Evolutionary conservation across 305 asterid species (phyloP).

Genomic region (Solanum aculeatissimum): DNA sequence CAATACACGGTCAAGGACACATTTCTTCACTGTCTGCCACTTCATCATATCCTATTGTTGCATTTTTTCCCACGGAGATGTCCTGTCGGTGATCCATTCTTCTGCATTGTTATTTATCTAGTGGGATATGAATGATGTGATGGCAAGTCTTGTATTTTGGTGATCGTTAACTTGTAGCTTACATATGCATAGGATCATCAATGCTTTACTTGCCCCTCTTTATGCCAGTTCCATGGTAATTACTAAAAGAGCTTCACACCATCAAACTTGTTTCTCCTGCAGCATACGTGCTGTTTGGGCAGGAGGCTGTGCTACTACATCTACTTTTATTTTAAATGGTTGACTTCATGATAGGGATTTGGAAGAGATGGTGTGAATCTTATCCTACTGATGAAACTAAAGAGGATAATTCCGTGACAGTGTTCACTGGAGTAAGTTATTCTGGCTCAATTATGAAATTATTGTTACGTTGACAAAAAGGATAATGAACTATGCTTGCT

Average conservation of each 20-base stretch:
- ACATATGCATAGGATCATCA: slow-evolving; percentile 87
- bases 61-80: background rate
- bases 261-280: background rate
- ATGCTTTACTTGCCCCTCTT: slow-evolving; percentile 85
- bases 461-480: too few species aligned
- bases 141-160: background rate
- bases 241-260: background rate
- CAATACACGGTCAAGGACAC: too few species aligned
- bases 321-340: too few species aligned
- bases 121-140: background rate
- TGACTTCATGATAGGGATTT: slow-evolving; percentile 86
- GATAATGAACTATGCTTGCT: background rate
- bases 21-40: slow-evolving; percentile 84
- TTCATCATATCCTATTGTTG: slow-evolving; percentile 73
- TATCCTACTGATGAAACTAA: slow-evolving; percentile 49
- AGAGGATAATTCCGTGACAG: slow-evolving; percentile 57
- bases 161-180: slow-evolving; percentile 48
- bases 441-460: too few species aligned
- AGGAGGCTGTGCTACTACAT: background rate
- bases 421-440: slow-evolving; percentile 79
- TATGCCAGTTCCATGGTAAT: slow-evolving; percentile 76
- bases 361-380: slow-evolving; percentile 97
- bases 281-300: background rate
- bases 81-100: background rate
- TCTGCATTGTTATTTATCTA: background rate